phyloP scores from a whole-genome alignment of 2,329 filamentous ascomycete species.

The Aspergillus neotritici region DNA sequence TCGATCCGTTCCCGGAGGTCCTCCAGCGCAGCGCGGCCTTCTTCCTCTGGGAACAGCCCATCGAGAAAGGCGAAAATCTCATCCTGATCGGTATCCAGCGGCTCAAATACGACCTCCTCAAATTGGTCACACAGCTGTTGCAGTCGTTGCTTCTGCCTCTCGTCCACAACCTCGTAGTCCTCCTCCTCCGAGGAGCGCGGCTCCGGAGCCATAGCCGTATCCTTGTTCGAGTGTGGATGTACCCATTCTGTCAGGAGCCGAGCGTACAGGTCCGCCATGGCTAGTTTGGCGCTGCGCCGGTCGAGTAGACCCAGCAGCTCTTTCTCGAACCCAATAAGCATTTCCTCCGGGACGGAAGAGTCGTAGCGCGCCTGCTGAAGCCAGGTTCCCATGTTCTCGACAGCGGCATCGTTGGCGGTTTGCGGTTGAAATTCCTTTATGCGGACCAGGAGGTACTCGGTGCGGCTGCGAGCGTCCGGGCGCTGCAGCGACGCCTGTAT shows the following conservation, averaged over 20 bases:
- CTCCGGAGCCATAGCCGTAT: slow-evolving; percentile 1
- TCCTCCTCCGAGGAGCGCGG: slow-evolving; percentile 15
- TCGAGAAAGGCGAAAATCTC: slow-evolving; percentile 30
- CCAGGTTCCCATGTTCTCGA: slow-evolving; percentile 32
- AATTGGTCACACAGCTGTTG: slow-evolving; percentile 37
- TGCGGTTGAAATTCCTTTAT: slow-evolving; percentile 13
- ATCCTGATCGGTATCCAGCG: slow-evolving; percentile 28
- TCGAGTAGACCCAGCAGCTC: slow-evolving; percentile 31
- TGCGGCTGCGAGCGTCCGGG: slow-evolving; percentile 1
- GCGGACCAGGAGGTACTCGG: slow-evolving; percentile 7
- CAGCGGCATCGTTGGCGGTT: slow-evolving; percentile 3
- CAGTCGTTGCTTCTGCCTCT: slow-evolving; percentile 33
- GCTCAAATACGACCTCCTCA: slow-evolving; percentile 36
- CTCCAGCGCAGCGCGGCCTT: slow-evolving; percentile 8
- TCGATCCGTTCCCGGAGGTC: neutral
- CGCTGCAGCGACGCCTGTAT: slow-evolving; percentile 7
- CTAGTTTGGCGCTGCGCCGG: slow-evolving; percentile 32
- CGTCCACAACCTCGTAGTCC: slow-evolving; percentile 28
- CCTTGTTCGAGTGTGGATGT: slow-evolving; percentile 11
- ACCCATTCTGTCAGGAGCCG: slow-evolving; percentile 40
- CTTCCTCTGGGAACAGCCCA: slow-evolving; percentile 26
- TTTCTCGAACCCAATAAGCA: slow-evolving; percentile 27
- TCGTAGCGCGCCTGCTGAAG: slow-evolving; percentile 35
- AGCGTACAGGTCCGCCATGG: slow-evolving; percentile 25
- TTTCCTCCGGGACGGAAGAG: slow-evolving; percentile 29